A percentile compares a stretch with the other conserved stretches of the same genome.
phyloP scores from a whole-genome alignment of 768 basidiomycete genomes.

The Coprinopsis strossmayeri region DNA sequence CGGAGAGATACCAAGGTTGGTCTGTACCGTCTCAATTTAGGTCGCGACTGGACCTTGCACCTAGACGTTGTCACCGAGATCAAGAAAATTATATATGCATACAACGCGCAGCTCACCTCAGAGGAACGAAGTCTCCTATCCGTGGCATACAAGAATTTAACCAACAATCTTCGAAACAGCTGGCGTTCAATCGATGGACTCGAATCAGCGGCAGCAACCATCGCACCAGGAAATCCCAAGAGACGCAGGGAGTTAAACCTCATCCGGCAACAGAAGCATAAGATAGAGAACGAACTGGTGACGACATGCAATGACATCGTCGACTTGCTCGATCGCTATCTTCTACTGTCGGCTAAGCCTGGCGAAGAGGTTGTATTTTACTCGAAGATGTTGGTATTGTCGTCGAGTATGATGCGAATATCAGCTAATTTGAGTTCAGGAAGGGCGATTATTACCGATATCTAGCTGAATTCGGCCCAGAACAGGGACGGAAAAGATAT shows the following conservation, averaged over 20 bases:
- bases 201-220: constrained; percentile 57
- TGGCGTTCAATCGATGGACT: constrained; percentile 79
- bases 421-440: constrained; percentile 13
- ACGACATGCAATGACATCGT: constrained; percentile 78
- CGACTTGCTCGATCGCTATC: constrained; percentile 50
- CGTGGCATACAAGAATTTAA: constrained; percentile 87
- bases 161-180: constrained; percentile 74
- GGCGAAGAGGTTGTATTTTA: constrained; percentile 89
- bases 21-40: constrained; percentile 10
- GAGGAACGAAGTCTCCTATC: constrained; percentile 89
- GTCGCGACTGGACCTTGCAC: background rate
- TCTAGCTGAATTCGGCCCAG: constrained; percentile 78
- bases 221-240: constrained; percentile 31
- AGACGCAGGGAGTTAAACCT: constrained; percentile 49
- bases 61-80: constrained; percentile 73
- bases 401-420: too few relatives aligned
- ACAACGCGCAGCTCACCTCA: constrained; percentile 63
- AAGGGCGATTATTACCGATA: constrained; percentile 87
- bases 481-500: constrained; percentile 59
- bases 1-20: constrained; percentile 83
- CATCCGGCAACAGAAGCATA: constrained; percentile 65
- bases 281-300: constrained; percentile 72
- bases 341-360: constrained; percentile 43
- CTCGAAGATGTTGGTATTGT: constrained; percentile 75
- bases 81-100: constrained; percentile 64